Evolutionary conservation across 2,329 filamentous ascomycete species (phyloP).

Genomic region (Fusarium newnesense): DNA sequence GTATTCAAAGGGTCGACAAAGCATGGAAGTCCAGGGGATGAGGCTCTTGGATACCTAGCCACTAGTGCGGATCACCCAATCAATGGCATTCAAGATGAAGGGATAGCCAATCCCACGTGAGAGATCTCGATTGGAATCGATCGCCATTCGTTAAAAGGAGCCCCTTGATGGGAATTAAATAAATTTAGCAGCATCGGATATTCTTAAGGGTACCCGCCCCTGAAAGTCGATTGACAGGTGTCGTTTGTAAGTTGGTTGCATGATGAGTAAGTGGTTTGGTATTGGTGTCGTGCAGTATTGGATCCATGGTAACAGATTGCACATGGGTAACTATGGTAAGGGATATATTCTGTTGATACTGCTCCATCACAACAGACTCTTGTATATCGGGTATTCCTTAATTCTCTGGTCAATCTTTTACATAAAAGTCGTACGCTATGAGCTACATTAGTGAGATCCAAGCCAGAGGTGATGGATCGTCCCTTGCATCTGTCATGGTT

Average conservation of each 20-base stretch:
- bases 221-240: conserved; percentile 25
- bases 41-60: conserved; percentile 15
- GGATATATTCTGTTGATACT: neutral
- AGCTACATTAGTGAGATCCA: neutral
- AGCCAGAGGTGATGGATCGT: neutral
- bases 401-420: neutral
- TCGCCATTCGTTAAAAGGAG: conserved; percentile 21
- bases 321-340: neutral
- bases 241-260: neutral
- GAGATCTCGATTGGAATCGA: conserved; percentile 23
- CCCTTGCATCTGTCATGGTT: neutral
- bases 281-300: neutral
- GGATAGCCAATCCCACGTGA: conserved; percentile 25
- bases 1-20: conserved; percentile 12
- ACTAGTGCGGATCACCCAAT: conserved; percentile 24
- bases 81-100: conserved; percentile 13
- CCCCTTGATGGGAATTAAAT: neutral
- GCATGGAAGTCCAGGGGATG: conserved; percentile 1
- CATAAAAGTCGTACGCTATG: neutral
- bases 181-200: conserved; percentile 7
- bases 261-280: neutral
- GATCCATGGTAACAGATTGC: neutral
- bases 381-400: neutral
- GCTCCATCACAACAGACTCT: neutral
- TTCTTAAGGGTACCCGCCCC: conserved; percentile 16